Conservation (phyloP, 139 green algal species). For the Limnomonas spitsbergensis region DNA sequence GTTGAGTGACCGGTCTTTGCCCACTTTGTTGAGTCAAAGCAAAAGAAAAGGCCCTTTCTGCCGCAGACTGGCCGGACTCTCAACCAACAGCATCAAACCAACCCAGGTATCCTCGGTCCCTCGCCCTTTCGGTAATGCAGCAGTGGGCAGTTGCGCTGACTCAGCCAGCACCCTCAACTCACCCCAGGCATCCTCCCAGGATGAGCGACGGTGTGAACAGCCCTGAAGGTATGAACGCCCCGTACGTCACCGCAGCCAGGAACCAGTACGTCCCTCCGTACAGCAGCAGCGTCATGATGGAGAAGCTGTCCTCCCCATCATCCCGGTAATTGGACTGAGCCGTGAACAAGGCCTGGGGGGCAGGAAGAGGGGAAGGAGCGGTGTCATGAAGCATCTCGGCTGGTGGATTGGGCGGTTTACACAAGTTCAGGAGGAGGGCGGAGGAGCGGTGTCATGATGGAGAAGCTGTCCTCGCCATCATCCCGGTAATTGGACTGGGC, state of each 20-base stretch:
- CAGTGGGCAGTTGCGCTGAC: background rate
- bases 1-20: too few relatives aligned
- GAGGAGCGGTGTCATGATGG: too few relatives aligned
- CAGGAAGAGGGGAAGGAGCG: slow-evolving; percentile 25
- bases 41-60: too few relatives aligned
- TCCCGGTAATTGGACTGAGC: slow-evolving; percentile 18
- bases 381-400: background rate
- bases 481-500: slow-evolving; percentile 18
- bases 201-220: slow-evolving; percentile 59
- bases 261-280: slow-evolving; percentile 51
- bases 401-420: too few relatives aligned
- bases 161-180: background rate
- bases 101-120: too few relatives aligned
- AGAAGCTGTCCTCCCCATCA: slow-evolving; percentile 33
- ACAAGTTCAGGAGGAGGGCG: too few relatives aligned
- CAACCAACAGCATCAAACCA: too few relatives aligned
- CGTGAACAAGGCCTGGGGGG: slow-evolving; percentile 41
- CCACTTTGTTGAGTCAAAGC: too few relatives aligned
- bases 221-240: slow-evolving; percentile 57
- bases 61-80: too few relatives aligned
- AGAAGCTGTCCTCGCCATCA: too few relatives aligned
- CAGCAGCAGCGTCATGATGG: slow-evolving; percentile 36
- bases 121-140: too few relatives aligned
- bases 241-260: slow-evolving; percentile 54
- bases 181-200: slow-evolving; percentile 55